Base-by-base conservation (phyloP, 2,329 filamentous ascomycete species). In the Hortaea werneckii region DNA sequence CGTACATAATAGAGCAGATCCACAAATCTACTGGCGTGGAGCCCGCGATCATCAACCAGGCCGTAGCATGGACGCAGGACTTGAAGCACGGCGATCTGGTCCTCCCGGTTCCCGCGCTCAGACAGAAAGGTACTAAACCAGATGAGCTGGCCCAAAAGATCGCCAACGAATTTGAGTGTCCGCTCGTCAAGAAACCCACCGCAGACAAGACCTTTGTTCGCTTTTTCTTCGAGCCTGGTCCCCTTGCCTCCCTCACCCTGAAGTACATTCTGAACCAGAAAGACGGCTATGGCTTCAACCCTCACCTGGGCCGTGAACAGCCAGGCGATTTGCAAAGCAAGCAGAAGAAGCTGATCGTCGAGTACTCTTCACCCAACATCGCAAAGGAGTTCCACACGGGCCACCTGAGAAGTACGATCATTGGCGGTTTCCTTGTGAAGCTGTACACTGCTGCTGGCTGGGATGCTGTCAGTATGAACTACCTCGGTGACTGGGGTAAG, bases 321-420 rank as follows among this genome's bases (percentile, higher is more conserved):
- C 73, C 76, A 34, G 67, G 71, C 20, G 75, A 86, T 59, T 73
- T 78, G 6, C 73, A 70, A 43, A 71, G 75, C 48, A 79, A 76
- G 50, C 72, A 71, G 56, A 86, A 86, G 72, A 77, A 75, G 57
- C 74, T 82, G 39, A 77, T 92, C 43, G 77, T 92, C 57, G 86
- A 92, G 60, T 92, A 90, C 66, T 87, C 83, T 6, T 88, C 83
- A 6, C 86, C 87, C 42, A 92, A 92, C 63, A 88, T 92, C 49
- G 86, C 86, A 40, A 90, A 90, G 67, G 85, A 82, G 20, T 87
- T 88, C 66, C 80, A 85, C 59, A 82, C 81, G 20, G 81, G 80
- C 5, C 83, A 89, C 67, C 69, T 88, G 54, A 75, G 83, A 56
- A 85, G 81, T 58, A 88, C 84, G 42, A 85, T 88, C 52, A 83